A percentile compares a stretch with the other conserved stretches of the same genome.
Evolutionary conservation across 2,329 filamentous ascomycete species (phyloP).

Genomic region (Aspergillus amoenus): DNA sequence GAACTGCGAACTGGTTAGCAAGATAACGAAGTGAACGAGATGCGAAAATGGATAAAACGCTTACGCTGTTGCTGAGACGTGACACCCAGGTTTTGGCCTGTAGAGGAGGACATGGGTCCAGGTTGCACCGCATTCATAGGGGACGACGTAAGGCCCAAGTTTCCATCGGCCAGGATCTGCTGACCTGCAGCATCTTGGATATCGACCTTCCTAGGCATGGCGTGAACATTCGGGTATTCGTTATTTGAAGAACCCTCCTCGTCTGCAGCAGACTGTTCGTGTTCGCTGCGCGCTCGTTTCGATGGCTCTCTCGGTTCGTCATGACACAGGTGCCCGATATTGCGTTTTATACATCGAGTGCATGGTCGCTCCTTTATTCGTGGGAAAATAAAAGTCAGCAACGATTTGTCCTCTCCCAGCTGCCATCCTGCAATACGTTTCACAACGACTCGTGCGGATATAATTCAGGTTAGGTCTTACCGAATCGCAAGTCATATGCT

Average conservation of each 20-base stretch:
- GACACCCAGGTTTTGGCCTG: slow-evolving; percentile 63
- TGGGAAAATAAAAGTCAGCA: slow-evolving; percentile 28
- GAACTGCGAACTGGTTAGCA: slow-evolving; percentile 54
- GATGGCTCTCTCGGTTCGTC: slow-evolving; percentile 89
- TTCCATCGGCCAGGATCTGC: slow-evolving; percentile 41
- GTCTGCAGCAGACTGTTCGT: slow-evolving; percentile 58
- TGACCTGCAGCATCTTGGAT: slow-evolving; percentile 55
- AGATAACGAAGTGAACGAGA: slow-evolving; percentile 11
- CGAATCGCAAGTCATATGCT: slow-evolving; percentile 93
- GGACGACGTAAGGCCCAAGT: slow-evolving; percentile 52
- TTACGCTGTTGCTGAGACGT: slow-evolving; percentile 75
- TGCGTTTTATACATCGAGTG: slow-evolving; percentile 95
- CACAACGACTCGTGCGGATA: slow-evolving; percentile 21
- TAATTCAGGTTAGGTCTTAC: slow-evolving; percentile 54
- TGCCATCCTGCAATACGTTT: slow-evolving; percentile 22
- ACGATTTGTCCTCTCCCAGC: slow-evolving; percentile 18
- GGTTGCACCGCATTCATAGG: slow-evolving; percentile 59
- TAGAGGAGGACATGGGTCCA: slow-evolving; percentile 63
- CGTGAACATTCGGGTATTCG: slow-evolving; percentile 46
- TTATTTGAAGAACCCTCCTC: slow-evolving; percentile 54
- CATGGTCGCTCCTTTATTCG: slow-evolving; percentile 79
- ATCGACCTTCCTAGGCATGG: slow-evolving; percentile 55
- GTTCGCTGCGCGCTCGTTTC: slow-evolving; percentile 74
- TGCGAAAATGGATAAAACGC: slow-evolving; percentile 36
- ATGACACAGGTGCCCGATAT: slow-evolving; percentile 97